These are phyloP conservation scores for Blastobotrys serpentis DNA, from an alignment of 1,139 yeast species.

Conservation along the genomic window DNA sequence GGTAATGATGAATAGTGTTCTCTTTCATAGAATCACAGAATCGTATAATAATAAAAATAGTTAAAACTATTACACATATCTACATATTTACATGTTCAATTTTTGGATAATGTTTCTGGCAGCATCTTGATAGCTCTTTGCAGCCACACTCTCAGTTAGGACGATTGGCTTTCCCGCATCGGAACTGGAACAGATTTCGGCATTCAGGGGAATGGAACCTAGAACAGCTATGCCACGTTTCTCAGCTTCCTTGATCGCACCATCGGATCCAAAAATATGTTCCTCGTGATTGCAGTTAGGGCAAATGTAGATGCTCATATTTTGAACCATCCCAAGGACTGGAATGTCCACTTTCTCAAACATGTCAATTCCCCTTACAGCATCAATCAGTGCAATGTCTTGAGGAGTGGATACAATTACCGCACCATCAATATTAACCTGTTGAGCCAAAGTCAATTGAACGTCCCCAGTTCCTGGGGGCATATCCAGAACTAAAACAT, in stretches of 20 bases:
- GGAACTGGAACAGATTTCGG: constrained; percentile 58
- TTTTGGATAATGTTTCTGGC: constrained; percentile 25
- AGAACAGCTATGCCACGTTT: constrained; percentile 51
- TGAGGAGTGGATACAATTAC: constrained; percentile 84
- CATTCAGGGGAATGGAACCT: constrained; percentile 68
- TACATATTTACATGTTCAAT: constrained; percentile 15
- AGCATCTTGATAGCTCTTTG: constrained; percentile 31
- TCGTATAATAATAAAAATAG: too few relatives aligned
- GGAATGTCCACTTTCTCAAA: constrained; percentile 74
- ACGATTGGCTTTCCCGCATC: constrained; percentile 68
- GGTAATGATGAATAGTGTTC: too few relatives aligned
- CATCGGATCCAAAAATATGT: constrained; percentile 72
- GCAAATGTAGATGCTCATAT: constrained; percentile 76
- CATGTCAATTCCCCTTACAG: constrained; percentile 78
- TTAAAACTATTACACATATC: too few relatives aligned
- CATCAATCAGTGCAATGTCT: constrained; percentile 80
- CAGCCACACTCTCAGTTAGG: constrained; percentile 39
- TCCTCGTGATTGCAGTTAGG: constrained; percentile 73
- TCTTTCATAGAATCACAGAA: too few relatives aligned
- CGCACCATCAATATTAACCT: constrained; percentile 73
- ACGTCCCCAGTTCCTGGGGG: constrained; percentile 95
- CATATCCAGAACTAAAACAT: constrained; percentile 73
- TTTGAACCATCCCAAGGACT: constrained; percentile 72
- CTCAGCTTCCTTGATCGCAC: constrained; percentile 59
- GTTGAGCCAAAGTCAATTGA: constrained; percentile 78